Base-by-base conservation (phyloP, 768 basidiomycete species). In the Boletus tylopilopsis region DNA sequence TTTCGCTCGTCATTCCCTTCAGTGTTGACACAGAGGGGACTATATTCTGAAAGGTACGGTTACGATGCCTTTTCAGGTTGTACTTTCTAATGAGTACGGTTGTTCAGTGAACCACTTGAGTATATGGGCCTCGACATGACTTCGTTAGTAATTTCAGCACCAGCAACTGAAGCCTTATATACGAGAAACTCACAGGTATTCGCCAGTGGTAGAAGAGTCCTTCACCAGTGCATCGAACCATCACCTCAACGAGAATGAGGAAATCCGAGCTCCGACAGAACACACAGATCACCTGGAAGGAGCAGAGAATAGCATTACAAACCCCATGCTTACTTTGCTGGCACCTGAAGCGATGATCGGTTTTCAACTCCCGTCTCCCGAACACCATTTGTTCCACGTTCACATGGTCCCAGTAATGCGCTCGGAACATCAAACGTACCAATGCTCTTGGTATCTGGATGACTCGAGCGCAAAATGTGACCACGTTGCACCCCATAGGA, bases 371-470 rank as follows among this genome's bases (percentile, higher is more conserved):
- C 45, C 39, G 0, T 19, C 30, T 1, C 27, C 29, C 0, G 36
- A 18, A 36, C 10, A 6, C 5, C 5, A 22, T 9, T 19, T 40
- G 4, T 5, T 32, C 11, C 5, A 23, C 12, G 15, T 40, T 12
- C 15, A 29, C 16, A 1, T 12, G 3, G 4, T 6, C 8, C 46
- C 30, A 2, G 22, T 24, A 2, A 45, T 42, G 29, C 16, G 0
- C 24, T 25, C 37, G 0, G 34, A 32, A 15, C 16, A 34, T 23
- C 32, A 35, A 6, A 38, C 32, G 7, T 56, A 60, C 30, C 13
- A 0, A 7, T 63, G 60, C 23, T 41, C 45, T 22, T 62, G 63
- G 63, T 9, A n/a, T 5, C 22, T n/a, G 1, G 33, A 54, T 2
- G 24, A 15, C 15, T 40, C 52, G 6, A 10, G 24, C 15, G 2